Conservation (phyloP, 805 yeast species). For the Metschnikowia picachoensis region DNA sequence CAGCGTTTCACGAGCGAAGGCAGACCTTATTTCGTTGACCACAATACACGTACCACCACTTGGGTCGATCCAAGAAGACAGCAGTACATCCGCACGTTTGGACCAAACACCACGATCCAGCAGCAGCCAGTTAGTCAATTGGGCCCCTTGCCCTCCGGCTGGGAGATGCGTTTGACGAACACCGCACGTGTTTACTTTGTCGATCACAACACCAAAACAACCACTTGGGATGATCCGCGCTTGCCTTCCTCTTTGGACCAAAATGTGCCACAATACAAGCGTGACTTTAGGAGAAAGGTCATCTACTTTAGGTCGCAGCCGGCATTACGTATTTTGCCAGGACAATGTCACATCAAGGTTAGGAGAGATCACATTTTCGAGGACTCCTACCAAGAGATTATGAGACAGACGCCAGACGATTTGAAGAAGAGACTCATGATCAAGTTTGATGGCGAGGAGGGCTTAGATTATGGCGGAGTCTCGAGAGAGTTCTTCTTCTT, state of each 20-base stretch:
- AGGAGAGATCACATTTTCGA: constrained; percentile 95
- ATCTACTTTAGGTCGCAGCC: constrained; percentile 98
- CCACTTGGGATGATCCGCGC: constrained; percentile 99
- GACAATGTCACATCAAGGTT: constrained; percentile 97
- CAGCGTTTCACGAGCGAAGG: constrained; percentile 98
- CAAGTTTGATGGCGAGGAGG: constrained; percentile 98
- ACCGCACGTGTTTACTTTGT: constrained; percentile 98
- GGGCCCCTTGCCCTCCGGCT: constrained; percentile 97
- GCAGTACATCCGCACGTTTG: constrained; percentile 94
- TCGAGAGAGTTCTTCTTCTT: constrained; percentile 96
- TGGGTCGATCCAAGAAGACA: constrained; percentile 99
- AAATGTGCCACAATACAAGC: constrained; percentile 97
- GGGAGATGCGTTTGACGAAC: constrained; percentile 99
- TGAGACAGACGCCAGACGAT: constrained; percentile 99
- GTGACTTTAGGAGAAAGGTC: constrained; percentile 96
- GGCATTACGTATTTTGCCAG: constrained; percentile 93
- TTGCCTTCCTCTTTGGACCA: constrained; percentile 96
- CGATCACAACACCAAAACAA: constrained; percentile 97
- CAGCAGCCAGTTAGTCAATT: constrained; percentile 97
- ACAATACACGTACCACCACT: constrained; percentile 98
- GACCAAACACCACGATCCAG: constrained; percentile 86
- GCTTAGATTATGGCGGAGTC: constrained; percentile 99
- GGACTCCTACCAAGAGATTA: constrained; percentile 95
- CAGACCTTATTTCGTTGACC: constrained; percentile 96
- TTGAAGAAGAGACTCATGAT: constrained; percentile 96